A percentile compares a stretch with the other conserved stretches of the same genome.
Evolutionary conservation across 1,284 basidiomycete genomes (phyloP).

Genomic region (Flammula alnicola): DNA sequence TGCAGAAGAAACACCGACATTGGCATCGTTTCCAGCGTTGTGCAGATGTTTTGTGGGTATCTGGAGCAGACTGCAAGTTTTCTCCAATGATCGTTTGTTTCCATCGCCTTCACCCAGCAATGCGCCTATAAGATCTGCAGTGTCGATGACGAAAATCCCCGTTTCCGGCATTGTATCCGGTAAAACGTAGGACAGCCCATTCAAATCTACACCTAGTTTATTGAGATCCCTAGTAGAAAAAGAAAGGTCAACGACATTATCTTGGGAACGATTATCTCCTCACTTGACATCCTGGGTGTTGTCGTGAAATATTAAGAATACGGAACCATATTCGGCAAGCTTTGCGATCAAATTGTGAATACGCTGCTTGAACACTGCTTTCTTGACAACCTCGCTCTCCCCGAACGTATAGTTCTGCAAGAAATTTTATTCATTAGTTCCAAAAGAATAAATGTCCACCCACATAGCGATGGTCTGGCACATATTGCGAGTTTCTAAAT

Average conservation of each 20-base stretch:
- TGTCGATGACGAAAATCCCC: constrained; percentile 74
- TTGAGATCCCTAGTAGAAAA: constrained; percentile 27
- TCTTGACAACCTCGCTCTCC: constrained; percentile 54
- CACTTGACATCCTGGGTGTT: constrained; percentile 74
- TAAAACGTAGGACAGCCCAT: constrained; percentile 56
- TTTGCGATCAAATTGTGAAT: constrained; percentile 54
- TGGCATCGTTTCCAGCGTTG: constrained; percentile 87
- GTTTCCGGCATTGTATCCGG: constrained; percentile 55
- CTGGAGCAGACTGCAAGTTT: constrained; percentile 63
- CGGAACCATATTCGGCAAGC: constrained; percentile 52
- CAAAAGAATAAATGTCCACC: constrained; percentile 16
- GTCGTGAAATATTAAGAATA: constrained; percentile 86
- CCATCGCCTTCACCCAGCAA: constrained; percentile 61
- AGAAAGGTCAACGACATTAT: neutral
- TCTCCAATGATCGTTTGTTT: constrained; percentile 59
- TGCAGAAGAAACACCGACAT: constrained; percentile 50
- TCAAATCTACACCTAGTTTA: constrained; percentile 52
- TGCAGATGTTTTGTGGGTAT: constrained; percentile 64
- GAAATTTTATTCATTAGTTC: neutral
- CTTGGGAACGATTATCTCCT: constrained; percentile 20
- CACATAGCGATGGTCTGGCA: constrained; percentile 66
- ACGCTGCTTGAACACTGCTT: constrained; percentile 53
- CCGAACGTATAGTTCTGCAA: constrained; percentile 71
- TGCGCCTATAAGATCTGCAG: constrained; percentile 71
- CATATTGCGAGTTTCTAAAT: constrained; percentile 65